Evolutionary conservation across 2,329 filamentous ascomycete genomes (phyloP).

Genomic region (Metarhizium sp.): DNA sequence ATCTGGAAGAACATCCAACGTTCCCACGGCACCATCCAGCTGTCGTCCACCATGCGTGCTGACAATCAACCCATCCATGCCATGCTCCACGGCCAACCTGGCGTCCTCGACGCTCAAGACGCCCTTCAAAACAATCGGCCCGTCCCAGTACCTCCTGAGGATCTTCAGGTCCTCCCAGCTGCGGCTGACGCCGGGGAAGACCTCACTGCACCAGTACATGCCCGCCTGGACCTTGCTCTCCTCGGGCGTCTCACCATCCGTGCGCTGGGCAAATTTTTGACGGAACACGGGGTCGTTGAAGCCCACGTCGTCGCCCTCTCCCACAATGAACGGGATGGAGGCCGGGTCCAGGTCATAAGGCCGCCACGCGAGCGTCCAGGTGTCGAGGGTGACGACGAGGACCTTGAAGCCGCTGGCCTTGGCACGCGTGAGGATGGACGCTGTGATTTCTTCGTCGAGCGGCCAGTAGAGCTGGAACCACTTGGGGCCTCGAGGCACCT

Average conservation of each 20-base stretch:
- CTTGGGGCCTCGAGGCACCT: slow-evolving; percentile 45
- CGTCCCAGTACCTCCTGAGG: slow-evolving; percentile 50
- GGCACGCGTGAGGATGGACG: slow-evolving; percentile 52
- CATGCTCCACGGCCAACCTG: slow-evolving; percentile 24
- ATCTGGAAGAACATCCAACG: slow-evolving; percentile 43
- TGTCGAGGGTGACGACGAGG: slow-evolving; percentile 65
- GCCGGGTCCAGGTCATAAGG: slow-evolving; percentile 56
- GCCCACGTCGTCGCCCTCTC: slow-evolving; percentile 50
- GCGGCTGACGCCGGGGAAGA: slow-evolving; percentile 37
- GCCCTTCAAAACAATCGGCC: slow-evolving; percentile 34
- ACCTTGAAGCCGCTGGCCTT: slow-evolving; percentile 52
- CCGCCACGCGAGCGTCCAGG: slow-evolving; percentile 59
- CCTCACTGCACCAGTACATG: slow-evolving; percentile 39
- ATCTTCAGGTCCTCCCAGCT: slow-evolving; percentile 54
- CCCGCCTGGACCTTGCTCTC: slow-evolving; percentile 40
- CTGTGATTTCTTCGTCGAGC: slow-evolving; percentile 52
- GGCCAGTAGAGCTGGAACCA: slow-evolving; percentile 78
- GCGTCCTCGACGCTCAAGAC: slow-evolving; percentile 31
- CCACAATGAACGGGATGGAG: slow-evolving; percentile 50
- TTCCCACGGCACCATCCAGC: slow-evolving; percentile 29
- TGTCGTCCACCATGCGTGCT: slow-evolving; percentile 35
- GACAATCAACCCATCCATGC: slow-evolving; percentile 29
- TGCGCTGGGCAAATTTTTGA: slow-evolving; percentile 19
- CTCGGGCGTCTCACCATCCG: slow-evolving; percentile 35
- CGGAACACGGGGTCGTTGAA: slow-evolving; percentile 58